Evolutionary conservation across 148 eudicot genomes (phyloP).

Genomic region (Vaccinium macrocarpon): DNA sequence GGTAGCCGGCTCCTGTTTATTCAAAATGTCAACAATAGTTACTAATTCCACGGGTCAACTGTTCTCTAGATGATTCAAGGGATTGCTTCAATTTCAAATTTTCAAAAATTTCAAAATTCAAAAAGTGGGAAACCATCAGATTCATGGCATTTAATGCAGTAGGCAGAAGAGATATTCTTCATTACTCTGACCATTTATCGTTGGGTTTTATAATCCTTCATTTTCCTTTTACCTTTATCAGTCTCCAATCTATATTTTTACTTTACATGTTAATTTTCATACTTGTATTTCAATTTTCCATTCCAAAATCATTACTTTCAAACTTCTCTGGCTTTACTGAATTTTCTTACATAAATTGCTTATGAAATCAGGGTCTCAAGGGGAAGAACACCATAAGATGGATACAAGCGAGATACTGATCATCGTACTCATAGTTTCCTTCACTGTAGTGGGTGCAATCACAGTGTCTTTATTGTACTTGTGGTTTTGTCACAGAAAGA

Average conservation of each 20-base stretch:
- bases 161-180: neutral
- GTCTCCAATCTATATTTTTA: neutral
- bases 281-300: neutral
- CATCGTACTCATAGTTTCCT: constrained; percentile 42
- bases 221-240: neutral
- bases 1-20: neutral
- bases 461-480: constrained; percentile 35
- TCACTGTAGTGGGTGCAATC: constrained; percentile 38
- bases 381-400: constrained; percentile 26
- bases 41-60: neutral
- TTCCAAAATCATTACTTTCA: neutral
- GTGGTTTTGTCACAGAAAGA: constrained; percentile 47
- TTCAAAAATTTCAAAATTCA: constrained; percentile 1
- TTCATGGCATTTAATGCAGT: constrained; percentile 11
- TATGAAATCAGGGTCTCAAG: constrained; percentile 35
- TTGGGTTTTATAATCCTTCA: neutral
- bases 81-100: neutral
- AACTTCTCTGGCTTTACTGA: neutral
- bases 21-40: neutral
- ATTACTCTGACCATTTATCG: neutral
- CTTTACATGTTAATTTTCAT: neutral
- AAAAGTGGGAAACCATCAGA: neutral
- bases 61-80: neutral
- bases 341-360: constrained; percentile 2
- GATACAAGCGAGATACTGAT: constrained; percentile 26